A percentile compares a stretch with the other conserved stretches of the same genome.
These are phyloP conservation scores for Lepidium didymum DNA, from an alignment of 345 rosid genomes.

Conservation along the genomic window DNA sequence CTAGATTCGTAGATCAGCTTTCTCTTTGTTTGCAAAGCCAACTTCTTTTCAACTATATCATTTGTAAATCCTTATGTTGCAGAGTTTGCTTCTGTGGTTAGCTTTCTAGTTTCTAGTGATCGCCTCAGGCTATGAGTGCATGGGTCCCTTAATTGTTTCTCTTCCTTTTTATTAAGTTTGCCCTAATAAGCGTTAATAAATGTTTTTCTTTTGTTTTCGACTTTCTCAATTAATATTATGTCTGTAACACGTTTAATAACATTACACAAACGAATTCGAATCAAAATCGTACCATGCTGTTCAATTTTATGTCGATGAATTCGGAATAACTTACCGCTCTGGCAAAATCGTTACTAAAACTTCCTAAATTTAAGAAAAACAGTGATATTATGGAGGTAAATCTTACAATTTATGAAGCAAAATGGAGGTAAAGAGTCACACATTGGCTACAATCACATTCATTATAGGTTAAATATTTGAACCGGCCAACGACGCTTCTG, in stretches of 20 bases:
- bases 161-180: neutral
- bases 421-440: neutral
- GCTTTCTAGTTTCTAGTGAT: constrained; percentile 28
- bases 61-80: constrained; percentile 15
- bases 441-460: constrained; percentile 15
- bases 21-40: neutral
- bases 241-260: neutral
- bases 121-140: constrained; percentile 17
- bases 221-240: neutral
- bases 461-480: constrained; percentile 73
- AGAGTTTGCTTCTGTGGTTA: constrained; percentile 16
- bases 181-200: neutral
- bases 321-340: neutral
- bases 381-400: neutral
- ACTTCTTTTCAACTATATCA: neutral
- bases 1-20: constrained; percentile 3
- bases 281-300: neutral
- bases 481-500: constrained; percentile 55
- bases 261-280: neutral
- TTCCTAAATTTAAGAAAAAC: neutral
- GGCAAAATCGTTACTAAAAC: neutral
- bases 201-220: neutral
- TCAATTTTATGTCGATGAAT: neutral
- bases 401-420: neutral
- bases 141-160: neutral